phyloP scores from a whole-genome alignment of 2,329 filamentous ascomycete species.

The Pseudogymnoascus sp. region DNA sequence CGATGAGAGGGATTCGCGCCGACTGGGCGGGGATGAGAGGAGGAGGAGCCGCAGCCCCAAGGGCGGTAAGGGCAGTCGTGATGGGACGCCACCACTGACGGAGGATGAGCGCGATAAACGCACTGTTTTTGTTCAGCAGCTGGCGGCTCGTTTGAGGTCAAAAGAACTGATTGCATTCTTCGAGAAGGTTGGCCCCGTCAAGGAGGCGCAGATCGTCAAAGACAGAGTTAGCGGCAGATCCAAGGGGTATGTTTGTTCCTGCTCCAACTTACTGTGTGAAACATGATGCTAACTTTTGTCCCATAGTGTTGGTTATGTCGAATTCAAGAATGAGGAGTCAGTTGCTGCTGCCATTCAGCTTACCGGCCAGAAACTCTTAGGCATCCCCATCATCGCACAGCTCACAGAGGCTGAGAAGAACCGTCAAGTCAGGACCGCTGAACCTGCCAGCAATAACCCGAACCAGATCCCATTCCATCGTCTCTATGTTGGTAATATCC shows the following conservation, averaged over 20 bases:
- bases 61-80: conserved; percentile 32
- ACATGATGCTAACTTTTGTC: conserved; percentile 31
- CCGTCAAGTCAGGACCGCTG: conserved; percentile 80
- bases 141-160: conserved; percentile 85
- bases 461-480: conserved; percentile 93
- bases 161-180: conserved; percentile 93
- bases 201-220: conserved; percentile 97
- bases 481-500: conserved; percentile 97
- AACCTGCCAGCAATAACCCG: conserved; percentile 58
- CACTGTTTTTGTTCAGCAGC: conserved; percentile 97
- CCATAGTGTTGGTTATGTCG: conserved; percentile 90
- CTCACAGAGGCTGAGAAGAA: conserved; percentile 99
- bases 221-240: conserved; percentile 93
- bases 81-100: conserved; percentile 64
- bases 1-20: conserved; percentile 38
- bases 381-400: conserved; percentile 97
- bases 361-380: conserved; percentile 96
- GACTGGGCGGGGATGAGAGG: conserved; percentile 32
- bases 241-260: conserved; percentile 65
- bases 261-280: background rate
- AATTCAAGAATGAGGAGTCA: conserved; percentile 94
- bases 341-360: conserved; percentile 91
- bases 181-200: conserved; percentile 87
- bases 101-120: conserved; percentile 95
- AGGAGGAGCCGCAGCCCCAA: conserved; percentile 35